Conservation (phyloP, 768 basidiomycete genomes). For the Coprinellus micaceus region DNA sequence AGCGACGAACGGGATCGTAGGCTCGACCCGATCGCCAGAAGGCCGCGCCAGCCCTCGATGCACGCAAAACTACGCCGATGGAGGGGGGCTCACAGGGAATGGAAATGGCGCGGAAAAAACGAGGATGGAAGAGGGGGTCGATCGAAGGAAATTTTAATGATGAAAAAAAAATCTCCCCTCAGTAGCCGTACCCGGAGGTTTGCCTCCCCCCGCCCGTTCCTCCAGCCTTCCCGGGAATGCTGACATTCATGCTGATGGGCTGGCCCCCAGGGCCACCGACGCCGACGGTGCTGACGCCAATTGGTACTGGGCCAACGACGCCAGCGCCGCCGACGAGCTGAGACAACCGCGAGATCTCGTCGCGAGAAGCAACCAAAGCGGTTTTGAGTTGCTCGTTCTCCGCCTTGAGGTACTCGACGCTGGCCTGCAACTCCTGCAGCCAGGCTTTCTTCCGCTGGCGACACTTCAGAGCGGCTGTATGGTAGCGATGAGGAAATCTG, state of each 20-base stretch:
- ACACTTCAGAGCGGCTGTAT: constrained; percentile 91
- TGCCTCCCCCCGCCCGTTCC: constrained; percentile 22
- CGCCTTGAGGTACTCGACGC: constrained; percentile 86
- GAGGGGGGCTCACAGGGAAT: not conserved
- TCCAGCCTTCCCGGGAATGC: constrained; percentile 23
- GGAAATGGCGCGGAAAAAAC: too few species aligned
- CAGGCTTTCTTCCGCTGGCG: constrained; percentile 99
- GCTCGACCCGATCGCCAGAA: not conserved
- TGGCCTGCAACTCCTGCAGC: constrained; percentile 87
- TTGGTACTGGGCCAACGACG: constrained; percentile 39
- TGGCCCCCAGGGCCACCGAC: constrained; percentile 32
- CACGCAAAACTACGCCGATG: not conserved
- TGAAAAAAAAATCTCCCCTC: constrained; percentile 1
- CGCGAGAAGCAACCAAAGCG: constrained; percentile 82
- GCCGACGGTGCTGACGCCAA: constrained; percentile 22
- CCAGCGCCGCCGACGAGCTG: constrained; percentile 66
- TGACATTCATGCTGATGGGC: constrained; percentile 47
- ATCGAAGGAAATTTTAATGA: not conserved
- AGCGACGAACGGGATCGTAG: not conserved
- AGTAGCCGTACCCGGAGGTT: constrained; percentile 40
- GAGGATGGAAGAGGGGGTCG: not conserved
- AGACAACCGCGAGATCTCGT: constrained; percentile 85
- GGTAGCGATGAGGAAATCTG: constrained; percentile 3
- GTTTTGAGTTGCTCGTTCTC: constrained; percentile 93
- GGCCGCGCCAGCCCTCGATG: not conserved